Evolutionary conservation across 345 rosid genomes (phyloP), one percentile per base, ranked within the genome.

Genomic region (Triadica sebifera): DNA sequence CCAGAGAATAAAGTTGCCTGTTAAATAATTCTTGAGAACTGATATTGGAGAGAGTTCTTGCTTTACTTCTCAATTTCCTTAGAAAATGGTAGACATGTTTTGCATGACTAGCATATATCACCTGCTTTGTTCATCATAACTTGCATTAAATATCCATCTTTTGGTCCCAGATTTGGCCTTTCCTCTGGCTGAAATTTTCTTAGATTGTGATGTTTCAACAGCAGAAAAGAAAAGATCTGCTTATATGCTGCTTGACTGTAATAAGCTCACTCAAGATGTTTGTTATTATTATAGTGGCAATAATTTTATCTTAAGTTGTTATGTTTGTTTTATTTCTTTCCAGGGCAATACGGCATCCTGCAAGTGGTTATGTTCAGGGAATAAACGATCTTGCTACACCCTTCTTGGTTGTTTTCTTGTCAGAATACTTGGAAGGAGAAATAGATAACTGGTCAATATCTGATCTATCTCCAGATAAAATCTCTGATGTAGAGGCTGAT

Each of bases 271-370:
- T 63, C n/a, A 39, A 51, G 10, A 67, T 8, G 69, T 66, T 46
- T 8, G 24, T 24, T 67, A 8, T 73, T 56, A 0, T 76, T 55
- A 66, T 71, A 39, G 19, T 73, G 77, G 68, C 58, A 56, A 46
- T 58, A 62, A 17, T 70, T 74, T 58, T 41, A 15, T 22, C 34
- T 58, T 74, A 57, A 49, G 72, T 67, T 57, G 51, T 53, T 72
- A 49, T 65, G 38, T 59, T 70, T 82, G 50, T 63, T 29, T 34
- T 51, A 70, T 80, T 65, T 76, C 70, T 83, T 79, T 83, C 59
- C 85, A 93, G 98, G 98, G 99, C 99, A 58, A 95, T 95, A 63
- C 85, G 99, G 73, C 99, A 96, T 83, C 99, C 98, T 75, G 97
- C 97, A 20, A 95, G 99, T 75, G 96, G 99, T 83, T 95, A 95